Conservation (phyloP, 208 protist species). For the Angomonas deanei region DNA sequence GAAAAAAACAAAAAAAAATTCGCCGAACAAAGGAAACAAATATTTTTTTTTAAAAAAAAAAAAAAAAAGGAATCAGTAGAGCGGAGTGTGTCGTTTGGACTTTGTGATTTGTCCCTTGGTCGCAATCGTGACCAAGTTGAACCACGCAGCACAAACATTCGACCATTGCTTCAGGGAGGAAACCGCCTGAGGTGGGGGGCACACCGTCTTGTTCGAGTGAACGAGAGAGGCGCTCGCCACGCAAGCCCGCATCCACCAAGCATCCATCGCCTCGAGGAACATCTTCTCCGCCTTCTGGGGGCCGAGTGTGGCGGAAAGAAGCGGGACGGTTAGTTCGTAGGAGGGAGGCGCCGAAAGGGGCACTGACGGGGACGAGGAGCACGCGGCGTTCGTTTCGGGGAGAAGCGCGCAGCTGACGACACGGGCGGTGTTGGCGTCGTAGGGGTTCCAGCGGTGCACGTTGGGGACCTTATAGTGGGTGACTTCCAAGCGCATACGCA, state of each 20-base stretch:
- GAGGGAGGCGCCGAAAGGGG: neutral
- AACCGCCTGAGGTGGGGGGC: neutral
- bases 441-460: slow-evolving; percentile 15
- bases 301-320: neutral
- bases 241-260: neutral
- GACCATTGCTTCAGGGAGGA: neutral
- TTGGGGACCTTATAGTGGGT: neutral
- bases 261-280: neutral
- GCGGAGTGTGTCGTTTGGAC: neutral
- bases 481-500: neutral
- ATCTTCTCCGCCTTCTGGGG: neutral
- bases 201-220: neutral
- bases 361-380: neutral
- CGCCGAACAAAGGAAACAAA: neutral
- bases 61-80: slow-evolving; percentile 3
- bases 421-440: slow-evolving; percentile 4
- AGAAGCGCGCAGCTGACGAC: neutral
- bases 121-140: neutral
- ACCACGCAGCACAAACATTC: neutral
- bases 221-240: neutral
- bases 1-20: slow-evolving; percentile 8
- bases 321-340: neutral
- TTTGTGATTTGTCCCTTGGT: neutral
- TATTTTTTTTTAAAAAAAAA: neutral
- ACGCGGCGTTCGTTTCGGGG: neutral